Conservation (phyloP, 164 flowering plant genomes). For the Vitis labrusca region DNA sequence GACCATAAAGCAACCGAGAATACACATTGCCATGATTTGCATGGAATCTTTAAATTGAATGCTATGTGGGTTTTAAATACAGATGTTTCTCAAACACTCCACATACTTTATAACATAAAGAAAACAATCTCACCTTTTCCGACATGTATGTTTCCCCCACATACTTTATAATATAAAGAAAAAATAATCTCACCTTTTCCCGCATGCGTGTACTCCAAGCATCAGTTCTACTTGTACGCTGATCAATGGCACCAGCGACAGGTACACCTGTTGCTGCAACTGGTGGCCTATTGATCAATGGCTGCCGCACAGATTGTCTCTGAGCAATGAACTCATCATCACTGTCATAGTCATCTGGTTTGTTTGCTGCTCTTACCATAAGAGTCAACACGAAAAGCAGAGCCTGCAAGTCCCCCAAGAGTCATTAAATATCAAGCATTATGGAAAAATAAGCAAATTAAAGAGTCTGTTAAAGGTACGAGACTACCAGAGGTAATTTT, state of each 20-base stretch:
- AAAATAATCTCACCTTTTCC: slow-evolving; percentile 57
- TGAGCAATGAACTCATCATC: slow-evolving; percentile 72
- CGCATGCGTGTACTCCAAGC: slow-evolving; percentile 95
- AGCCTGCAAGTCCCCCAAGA: slow-evolving; percentile 48
- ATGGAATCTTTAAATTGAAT: too few relatives aligned
- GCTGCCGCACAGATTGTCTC: slow-evolving; percentile 62
- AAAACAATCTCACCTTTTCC: slow-evolving; percentile 56
- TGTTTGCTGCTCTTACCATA: slow-evolving; percentile 69
- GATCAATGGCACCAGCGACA: slow-evolving; percentile 62
- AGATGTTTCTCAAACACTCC: too few relatives aligned
- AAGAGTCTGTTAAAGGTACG: too few relatives aligned
- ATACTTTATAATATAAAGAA: neutral
- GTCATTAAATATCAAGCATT: too few relatives aligned
- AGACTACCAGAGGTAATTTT: too few relatives aligned
- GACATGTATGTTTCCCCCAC: slow-evolving; percentile 53
- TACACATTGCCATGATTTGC: too few relatives aligned
- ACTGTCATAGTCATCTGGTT: slow-evolving; percentile 77
- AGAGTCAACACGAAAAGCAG: slow-evolving; percentile 69
- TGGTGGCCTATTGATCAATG: slow-evolving; percentile 58
- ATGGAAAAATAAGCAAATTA: too few relatives aligned
- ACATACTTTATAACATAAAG: neutral
- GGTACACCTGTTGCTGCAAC: slow-evolving; percentile 69
- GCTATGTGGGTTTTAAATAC: too few relatives aligned
- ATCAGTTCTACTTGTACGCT: slow-evolving; percentile 74
- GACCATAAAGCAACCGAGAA: too few relatives aligned